phyloP scores from a whole-genome alignment of 768 basidiomycete genomes.

The Macrolepiota fuliginosa region DNA sequence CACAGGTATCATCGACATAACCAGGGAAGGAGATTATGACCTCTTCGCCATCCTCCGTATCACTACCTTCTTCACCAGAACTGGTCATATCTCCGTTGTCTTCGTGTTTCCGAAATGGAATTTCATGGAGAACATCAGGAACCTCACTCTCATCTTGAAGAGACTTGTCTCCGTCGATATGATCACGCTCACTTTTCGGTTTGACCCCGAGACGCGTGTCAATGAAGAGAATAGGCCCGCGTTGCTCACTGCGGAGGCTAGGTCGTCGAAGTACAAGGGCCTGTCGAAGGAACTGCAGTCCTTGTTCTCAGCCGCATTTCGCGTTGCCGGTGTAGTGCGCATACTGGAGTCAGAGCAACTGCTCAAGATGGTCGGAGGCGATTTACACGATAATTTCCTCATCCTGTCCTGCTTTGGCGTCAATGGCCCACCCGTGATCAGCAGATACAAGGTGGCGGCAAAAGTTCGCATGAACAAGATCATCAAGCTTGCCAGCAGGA shows the following conservation, averaged over 20 bases:
- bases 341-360: slow-evolving; percentile 12
- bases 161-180: slow-evolving; percentile 12
- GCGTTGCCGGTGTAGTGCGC: slow-evolving; percentile 10
- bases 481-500: neutral
- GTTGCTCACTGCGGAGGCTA: slow-evolving; percentile 11
- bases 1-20: slow-evolving; percentile 11
- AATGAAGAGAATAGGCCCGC: slow-evolving; percentile 5
- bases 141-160: slow-evolving; percentile 10
- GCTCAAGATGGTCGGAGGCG: slow-evolving; percentile 8
- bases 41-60: slow-evolving; percentile 11
- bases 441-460: slow-evolving; percentile 11
- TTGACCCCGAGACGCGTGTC: slow-evolving; percentile 9
- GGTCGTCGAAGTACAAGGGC: slow-evolving; percentile 10
- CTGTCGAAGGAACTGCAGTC: slow-evolving; percentile 9
- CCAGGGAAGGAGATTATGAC: slow-evolving; percentile 12
- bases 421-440: slow-evolving; percentile 11
- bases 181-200: slow-evolving; percentile 13
- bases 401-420: slow-evolving; percentile 4
- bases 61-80: slow-evolving; percentile 12
- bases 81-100: slow-evolving; percentile 13
- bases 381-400: slow-evolving; percentile 1
- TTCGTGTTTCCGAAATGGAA: slow-evolving; percentile 14
- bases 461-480: slow-evolving; percentile 12
- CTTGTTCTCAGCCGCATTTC: slow-evolving; percentile 9
- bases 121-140: slow-evolving; percentile 13